Evolutionary conservation across 805 yeast genomes (phyloP), one percentile per base, ranked within the genome.

Genomic region (Ogataea salicorniae): DNA sequence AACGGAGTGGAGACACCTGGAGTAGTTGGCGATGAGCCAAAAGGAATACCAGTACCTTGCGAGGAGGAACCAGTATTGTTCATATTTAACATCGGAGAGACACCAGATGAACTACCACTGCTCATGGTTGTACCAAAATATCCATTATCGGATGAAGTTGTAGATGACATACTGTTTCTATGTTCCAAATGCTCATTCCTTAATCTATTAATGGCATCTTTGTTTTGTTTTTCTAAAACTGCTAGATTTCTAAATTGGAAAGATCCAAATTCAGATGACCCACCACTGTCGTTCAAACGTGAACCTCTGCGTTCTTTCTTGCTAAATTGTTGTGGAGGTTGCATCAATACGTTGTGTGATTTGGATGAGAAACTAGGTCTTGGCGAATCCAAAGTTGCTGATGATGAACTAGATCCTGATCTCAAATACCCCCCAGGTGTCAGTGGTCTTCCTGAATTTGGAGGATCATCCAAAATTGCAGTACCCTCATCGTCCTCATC

Each of bases 141-240:
- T 5, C 61, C 60, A 20, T 54, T 80, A 5, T 79, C 73, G 2
- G 80, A 72, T 0, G 81, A 71, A 1, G 76, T 67, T 7, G 83
- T 73, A 40, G 72, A 51, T 68, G 71, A 65, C 2, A 64, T 48
- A 48, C 69, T 63, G 34, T 56, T 61, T 18, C 70, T 48, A 55
- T 79, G 82, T 53, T 82, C 87, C 53, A 83, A 55, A 63, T 88
- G 95, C 62, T 92, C 98, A 31, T 75, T 83, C 59, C 90, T 87
- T 61, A 94, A 76, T 52, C 96, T 72, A 59, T 87, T 87, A 53
- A 94, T 89, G 14, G 87, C 91, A 67, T 91, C 97, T 60, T 88
- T 89, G 61, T 94, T 94, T 8, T 96, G 97, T 58, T 86, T 87
- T 57, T 94, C 98, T 47, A 95, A 74, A 6, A 94, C 94, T 5